These are phyloP conservation scores for Mitragyna speciosa DNA, from an alignment of 257 asterid genomes.

Conservation along the genomic window DNA sequence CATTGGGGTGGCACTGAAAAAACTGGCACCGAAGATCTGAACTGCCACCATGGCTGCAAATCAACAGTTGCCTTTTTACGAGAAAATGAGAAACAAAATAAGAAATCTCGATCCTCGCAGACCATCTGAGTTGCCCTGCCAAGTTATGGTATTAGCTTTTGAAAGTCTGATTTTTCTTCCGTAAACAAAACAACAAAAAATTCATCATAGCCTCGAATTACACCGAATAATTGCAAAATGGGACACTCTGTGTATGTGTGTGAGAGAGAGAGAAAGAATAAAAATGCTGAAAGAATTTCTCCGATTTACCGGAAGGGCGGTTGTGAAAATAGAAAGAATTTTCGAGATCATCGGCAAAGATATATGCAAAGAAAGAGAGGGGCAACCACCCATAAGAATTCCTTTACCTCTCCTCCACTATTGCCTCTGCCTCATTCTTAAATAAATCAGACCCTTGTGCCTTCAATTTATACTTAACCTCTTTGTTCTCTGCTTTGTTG, in stretches of 20 bases:
- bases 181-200: not conserved
- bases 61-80: not conserved
- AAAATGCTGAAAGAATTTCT: no score
- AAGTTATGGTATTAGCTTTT: slow-evolving; percentile 11
- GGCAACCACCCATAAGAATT: slow-evolving; percentile 23
- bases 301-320: not conserved
- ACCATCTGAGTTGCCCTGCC: slow-evolving; percentile 25
- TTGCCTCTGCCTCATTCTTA: slow-evolving; percentile 19
- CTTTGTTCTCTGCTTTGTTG: no score
- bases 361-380: slow-evolving; percentile 7
- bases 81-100: not conserved
- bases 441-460: not conserved
- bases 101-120: not conserved
- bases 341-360: slow-evolving; percentile 27
- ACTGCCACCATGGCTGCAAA: slow-evolving; percentile 26
- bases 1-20: no score
- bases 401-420: slow-evolving; percentile 13
- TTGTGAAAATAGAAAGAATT: not conserved
- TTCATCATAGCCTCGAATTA: slow-evolving; percentile 21
- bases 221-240: not conserved
- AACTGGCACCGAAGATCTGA: no score
- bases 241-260: not conserved
- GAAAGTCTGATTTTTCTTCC: not conserved
- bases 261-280: not conserved
- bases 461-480: no score